Conservation (phyloP, 202 grass and related monocot species). For the Schoenoplectus tabernaemontani region DNA sequence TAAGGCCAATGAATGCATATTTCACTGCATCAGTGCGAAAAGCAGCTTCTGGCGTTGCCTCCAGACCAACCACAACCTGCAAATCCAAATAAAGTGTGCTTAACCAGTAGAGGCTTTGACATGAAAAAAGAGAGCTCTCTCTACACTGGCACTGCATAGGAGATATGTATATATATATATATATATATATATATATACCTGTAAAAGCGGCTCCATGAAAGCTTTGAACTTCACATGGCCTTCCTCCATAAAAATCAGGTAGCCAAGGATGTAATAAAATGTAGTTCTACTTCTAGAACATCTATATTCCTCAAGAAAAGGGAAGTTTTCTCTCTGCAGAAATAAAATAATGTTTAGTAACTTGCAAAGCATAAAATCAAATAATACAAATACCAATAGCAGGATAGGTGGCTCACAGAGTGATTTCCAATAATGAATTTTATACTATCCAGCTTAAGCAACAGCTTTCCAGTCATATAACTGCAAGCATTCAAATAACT, state of each 20-base stretch:
- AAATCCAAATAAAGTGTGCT: conserved; percentile 7
- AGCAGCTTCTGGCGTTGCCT: conserved; percentile 74
- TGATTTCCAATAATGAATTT: conserved; percentile 96
- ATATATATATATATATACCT: conserved; percentile 33
- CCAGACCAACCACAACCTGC: conserved; percentile 69
- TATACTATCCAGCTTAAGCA: conserved; percentile 92
- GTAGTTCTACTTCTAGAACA: conserved; percentile 89
- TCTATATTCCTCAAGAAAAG: conserved; percentile 84
- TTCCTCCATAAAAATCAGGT: conserved; percentile 97
- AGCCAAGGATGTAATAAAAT: conserved; percentile 94
- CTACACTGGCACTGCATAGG: too few species aligned
- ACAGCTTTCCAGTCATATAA: conserved; percentile 97
- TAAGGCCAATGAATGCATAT: conserved; percentile 87
- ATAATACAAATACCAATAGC: neutral
- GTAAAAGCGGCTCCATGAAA: conserved; percentile 95
- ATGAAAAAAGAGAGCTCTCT: conserved; percentile 13
- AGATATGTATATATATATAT: too few species aligned
- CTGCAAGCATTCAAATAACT: conserved; percentile 38
- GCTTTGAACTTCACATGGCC: conserved; percentile 85
- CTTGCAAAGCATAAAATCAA: neutral
- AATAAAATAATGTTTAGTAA: conserved; percentile 23
- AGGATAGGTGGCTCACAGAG: conserved; percentile 44
- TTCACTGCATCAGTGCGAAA: conserved; percentile 75
- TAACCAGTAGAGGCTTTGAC: neutral
- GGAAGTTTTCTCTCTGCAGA: conserved; percentile 69